A percentile compares a stretch with the other conserved stretches of the same genome.
Evolutionary conservation across 371 early-diverging fungal genomes (phyloP).

Genomic region (Coemansia sp.): DNA sequence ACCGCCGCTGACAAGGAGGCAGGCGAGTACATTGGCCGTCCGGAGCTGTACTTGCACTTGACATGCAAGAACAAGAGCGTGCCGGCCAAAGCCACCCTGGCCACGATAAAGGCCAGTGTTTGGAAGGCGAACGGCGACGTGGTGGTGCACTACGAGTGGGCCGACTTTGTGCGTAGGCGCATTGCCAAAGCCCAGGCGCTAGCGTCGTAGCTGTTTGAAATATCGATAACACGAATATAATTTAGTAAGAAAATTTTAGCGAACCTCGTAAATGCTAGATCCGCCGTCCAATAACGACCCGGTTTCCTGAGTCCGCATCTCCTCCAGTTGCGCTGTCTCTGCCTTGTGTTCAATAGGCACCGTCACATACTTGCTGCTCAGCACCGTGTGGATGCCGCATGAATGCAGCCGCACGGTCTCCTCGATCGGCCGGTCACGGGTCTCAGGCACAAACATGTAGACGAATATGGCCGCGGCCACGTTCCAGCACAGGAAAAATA

Average conservation of each 20-base stretch:
- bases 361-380: conserved; percentile 38
- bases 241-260: background rate
- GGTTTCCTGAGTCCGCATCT: background rate
- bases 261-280: background rate
- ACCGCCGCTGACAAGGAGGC: background rate
- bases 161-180: conserved; percentile 42
- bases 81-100: conserved; percentile 74
- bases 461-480: conserved; percentile 57
- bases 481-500: conserved; percentile 62
- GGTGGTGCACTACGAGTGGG: conserved; percentile 63
- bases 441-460: conserved; percentile 74
- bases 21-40: conserved; percentile 50
- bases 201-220: background rate
- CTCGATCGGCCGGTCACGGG: conserved; percentile 61
- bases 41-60: conserved; percentile 70
- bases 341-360: conserved; percentile 20
- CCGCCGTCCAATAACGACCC: conserved; percentile 7
- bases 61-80: conserved; percentile 74
- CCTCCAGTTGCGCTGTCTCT: conserved; percentile 6
- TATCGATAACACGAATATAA: no score
- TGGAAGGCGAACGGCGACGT: conserved; percentile 85
- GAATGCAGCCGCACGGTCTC: conserved; percentile 47
- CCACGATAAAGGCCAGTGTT: conserved; percentile 75
- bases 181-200: conserved; percentile 39
- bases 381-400: conserved; percentile 43